Conservation (phyloP, 352 stramenopile species). For the Phytophthora kernoviae region DNA sequence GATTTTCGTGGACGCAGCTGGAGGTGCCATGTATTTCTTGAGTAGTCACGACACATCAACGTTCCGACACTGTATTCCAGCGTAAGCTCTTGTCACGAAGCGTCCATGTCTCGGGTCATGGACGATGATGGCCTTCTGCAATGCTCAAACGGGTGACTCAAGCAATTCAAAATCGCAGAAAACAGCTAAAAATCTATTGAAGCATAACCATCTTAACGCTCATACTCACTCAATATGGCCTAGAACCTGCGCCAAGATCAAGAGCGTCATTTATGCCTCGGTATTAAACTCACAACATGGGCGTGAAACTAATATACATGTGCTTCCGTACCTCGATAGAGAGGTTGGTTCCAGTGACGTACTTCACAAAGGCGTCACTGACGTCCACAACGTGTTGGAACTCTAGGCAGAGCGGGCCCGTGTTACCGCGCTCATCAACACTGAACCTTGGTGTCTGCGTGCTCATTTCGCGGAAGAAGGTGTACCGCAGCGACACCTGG, state of each 20-base stretch:
- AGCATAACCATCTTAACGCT: not conserved
- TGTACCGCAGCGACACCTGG: constrained; percentile 49
- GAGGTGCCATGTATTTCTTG: too few relatives aligned
- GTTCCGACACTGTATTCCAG: too few relatives aligned
- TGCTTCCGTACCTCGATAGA: constrained; percentile 46
- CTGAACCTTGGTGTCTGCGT: constrained; percentile 30
- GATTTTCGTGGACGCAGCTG: too few relatives aligned
- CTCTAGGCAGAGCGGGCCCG: constrained; percentile 21
- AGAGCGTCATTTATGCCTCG: too few relatives aligned
- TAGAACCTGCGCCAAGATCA: constrained; percentile 16
- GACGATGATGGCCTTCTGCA: too few relatives aligned
- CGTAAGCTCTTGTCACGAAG: too few relatives aligned
- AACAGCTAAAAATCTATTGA: too few relatives aligned
- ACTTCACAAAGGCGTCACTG: constrained; percentile 55
- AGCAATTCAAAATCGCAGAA: too few relatives aligned
- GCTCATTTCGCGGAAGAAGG: constrained; percentile 46
- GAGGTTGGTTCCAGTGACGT: constrained; percentile 46
- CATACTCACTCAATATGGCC: constrained; percentile 20
- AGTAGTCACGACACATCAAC: too few relatives aligned
- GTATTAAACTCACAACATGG: too few relatives aligned
- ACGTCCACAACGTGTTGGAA: constrained; percentile 54
- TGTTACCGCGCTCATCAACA: constrained; percentile 12
- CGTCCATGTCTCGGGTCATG: too few relatives aligned
- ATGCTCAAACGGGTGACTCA: too few relatives aligned
- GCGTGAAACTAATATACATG: constrained; percentile 6